These are phyloP conservation scores for Suillus paluster DNA, from an alignment of 768 basidiomycete genomes.

Conservation along the genomic window DNA sequence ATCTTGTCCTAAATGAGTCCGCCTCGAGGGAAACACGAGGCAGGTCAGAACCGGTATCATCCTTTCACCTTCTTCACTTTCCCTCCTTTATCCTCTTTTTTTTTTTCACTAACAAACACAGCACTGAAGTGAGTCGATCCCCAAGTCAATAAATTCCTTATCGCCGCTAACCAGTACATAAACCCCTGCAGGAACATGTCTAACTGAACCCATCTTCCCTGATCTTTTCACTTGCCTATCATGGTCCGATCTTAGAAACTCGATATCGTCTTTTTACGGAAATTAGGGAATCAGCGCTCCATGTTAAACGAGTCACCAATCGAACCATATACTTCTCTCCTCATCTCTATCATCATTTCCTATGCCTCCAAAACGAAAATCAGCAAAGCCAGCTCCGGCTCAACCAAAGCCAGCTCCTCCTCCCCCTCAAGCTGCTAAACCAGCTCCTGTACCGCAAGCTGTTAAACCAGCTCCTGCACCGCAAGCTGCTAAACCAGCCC, in stretches of 20 bases:
- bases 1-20: slow-evolving; percentile 9
- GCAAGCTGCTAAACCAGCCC: slow-evolving; percentile 18
- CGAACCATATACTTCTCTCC: slow-evolving; percentile 23
- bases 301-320: slow-evolving; percentile 32
- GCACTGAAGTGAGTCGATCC: slow-evolving; percentile 2
- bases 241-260: slow-evolving; percentile 33
- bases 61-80: slow-evolving; percentile 5
- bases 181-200: no score
- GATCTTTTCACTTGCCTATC: slow-evolving; percentile 32
- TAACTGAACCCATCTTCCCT: slow-evolving; percentile 18
- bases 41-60: slow-evolving; percentile 11
- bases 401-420: slow-evolving; percentile 18
- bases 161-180: slow-evolving; percentile 20
- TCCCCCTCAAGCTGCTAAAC: background rate
- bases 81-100: slow-evolving; percentile 1
- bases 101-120: background rate
- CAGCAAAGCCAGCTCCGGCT: slow-evolving; percentile 19
- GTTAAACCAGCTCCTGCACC: no score
- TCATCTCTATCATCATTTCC: background rate
- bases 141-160: slow-evolving; percentile 7
- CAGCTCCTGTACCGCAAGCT: no score
- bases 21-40: slow-evolving; percentile 35
- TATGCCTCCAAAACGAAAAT: slow-evolving; percentile 37
- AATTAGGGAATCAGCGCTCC: slow-evolving; percentile 24
- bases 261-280: slow-evolving; percentile 34